These are phyloP conservation scores for Thuidium tamariscinum DNA, from an alignment of 225 moss, liverwort and hornwort genomes.

Conservation along the genomic window DNA sequence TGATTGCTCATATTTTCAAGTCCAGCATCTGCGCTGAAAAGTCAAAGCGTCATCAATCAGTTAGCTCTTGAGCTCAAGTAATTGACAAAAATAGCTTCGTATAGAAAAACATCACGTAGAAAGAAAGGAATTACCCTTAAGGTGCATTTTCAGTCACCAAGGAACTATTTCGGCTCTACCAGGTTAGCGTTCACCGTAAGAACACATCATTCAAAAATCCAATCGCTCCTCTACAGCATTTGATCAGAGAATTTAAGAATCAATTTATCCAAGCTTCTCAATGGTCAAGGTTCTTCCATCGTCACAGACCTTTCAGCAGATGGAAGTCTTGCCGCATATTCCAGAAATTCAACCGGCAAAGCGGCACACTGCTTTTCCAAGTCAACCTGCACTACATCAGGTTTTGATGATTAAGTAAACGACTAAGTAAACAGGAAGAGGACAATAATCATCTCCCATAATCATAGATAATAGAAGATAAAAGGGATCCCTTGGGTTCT, in stretches of 20 bases:
- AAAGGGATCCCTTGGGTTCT: background rate
- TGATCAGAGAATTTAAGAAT: background rate
- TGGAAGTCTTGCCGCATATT: slow-evolving; percentile 42
- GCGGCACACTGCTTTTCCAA: slow-evolving; percentile 65
- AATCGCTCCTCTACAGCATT: background rate
- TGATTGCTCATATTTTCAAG: slow-evolving; percentile 20
- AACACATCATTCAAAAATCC: background rate
- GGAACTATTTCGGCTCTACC: background rate
- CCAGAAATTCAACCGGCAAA: slow-evolving; percentile 46
- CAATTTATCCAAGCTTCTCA: background rate
- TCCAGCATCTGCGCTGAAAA: slow-evolving; percentile 12
- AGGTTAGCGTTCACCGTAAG: background rate
- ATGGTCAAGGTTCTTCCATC: background rate
- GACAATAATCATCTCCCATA: background rate
- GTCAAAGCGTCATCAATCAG: background rate
- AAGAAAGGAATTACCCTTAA: background rate
- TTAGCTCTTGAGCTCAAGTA: background rate
- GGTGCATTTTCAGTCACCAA: background rate
- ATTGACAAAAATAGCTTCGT: background rate
- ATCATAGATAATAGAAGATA: background rate
- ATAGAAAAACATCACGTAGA: background rate
- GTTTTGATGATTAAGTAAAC: background rate
- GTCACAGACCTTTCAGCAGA: slow-evolving; percentile 53
- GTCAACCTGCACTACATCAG: slow-evolving; percentile 40
- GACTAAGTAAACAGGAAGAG: background rate